phyloP scores from a whole-genome alignment of 805 yeast genomes.

The Kluyveromyces lactis region DNA sequence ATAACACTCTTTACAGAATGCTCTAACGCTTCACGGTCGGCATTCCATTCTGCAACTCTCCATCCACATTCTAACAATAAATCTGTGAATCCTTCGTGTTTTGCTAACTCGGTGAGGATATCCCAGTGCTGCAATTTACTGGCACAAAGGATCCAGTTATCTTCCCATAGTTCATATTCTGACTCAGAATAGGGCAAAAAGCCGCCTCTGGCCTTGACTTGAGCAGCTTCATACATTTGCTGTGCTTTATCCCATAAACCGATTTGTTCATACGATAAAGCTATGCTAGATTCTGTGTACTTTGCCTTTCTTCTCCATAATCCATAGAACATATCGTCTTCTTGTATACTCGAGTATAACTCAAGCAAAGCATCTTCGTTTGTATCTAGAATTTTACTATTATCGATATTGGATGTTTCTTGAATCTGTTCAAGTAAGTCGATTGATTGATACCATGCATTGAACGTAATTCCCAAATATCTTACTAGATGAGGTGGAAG shows the following conservation, averaged over 20 bases:
- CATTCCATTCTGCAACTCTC: slow-evolving; percentile 98
- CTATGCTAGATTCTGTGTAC: slow-evolving; percentile 86
- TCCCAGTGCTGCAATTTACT: slow-evolving; percentile 98
- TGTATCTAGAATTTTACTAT: slow-evolving; percentile 68
- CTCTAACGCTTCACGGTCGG: slow-evolving; percentile 89
- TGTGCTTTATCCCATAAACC: slow-evolving; percentile 94
- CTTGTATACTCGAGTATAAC: slow-evolving; percentile 79
- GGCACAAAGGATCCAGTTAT: slow-evolving; percentile 96
- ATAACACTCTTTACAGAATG: slow-evolving; percentile 91
- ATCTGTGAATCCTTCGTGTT: slow-evolving; percentile 96
- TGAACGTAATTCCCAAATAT: slow-evolving; percentile 76
- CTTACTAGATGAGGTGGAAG: slow-evolving; percentile 92
- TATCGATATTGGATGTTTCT: slow-evolving; percentile 52
- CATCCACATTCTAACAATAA: slow-evolving; percentile 96
- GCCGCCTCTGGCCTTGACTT: slow-evolving; percentile 91
- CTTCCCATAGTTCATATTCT: slow-evolving; percentile 96
- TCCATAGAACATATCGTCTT: slow-evolving; percentile 96
- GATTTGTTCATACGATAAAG: slow-evolving; percentile 87
- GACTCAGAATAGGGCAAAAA: slow-evolving; percentile 91
- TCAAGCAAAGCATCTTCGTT: slow-evolving; percentile 88
- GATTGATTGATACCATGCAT: slow-evolving; percentile 87
- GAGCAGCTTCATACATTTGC: slow-evolving; percentile 92
- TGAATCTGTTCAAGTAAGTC: slow-evolving; percentile 71
- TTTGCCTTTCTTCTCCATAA: slow-evolving; percentile 96
- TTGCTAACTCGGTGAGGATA: slow-evolving; percentile 87